These are phyloP conservation scores for Trichocomaceae sp. DNA, from an alignment of 2,329 filamentous ascomycete species.

Conservation along the genomic window DNA sequence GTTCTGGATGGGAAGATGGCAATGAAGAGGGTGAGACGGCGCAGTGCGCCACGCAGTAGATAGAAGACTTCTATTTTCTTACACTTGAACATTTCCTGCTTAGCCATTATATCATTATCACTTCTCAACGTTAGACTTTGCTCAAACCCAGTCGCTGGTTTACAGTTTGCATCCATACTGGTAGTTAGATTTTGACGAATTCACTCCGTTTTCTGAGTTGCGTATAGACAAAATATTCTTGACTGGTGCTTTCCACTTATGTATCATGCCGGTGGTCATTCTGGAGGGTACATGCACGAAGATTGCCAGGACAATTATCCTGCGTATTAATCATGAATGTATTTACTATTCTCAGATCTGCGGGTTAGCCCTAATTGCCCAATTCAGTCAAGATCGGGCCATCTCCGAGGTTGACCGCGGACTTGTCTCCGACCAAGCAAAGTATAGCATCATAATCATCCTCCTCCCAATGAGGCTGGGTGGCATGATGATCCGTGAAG, in stretches of 20 bases:
- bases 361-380: background rate
- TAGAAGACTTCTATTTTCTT: slow-evolving; percentile 5
- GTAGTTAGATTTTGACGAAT: background rate
- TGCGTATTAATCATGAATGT: too few relatives aligned
- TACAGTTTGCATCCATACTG: background rate
- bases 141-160: background rate
- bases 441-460: background rate
- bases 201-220: background rate
- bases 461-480: too few relatives aligned
- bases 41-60: slow-evolving; percentile 46
- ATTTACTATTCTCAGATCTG: too few relatives aligned
- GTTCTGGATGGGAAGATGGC: slow-evolving; percentile 44
- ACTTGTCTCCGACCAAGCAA: slow-evolving; percentile 7
- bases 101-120: background rate
- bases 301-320: too few relatives aligned
- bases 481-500: background rate
- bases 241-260: background rate
- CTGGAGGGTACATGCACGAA: too few relatives aligned
- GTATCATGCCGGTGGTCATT: background rate
- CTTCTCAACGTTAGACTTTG: background rate
- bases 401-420: slow-evolving; percentile 12
- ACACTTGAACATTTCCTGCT: background rate
- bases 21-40: slow-evolving; percentile 41
- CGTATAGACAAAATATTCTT: background rate
- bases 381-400: slow-evolving; percentile 3